These are phyloP conservation scores for Aspergillus felis DNA, from an alignment of 2,329 filamentous ascomycete species.

Conservation along the genomic window DNA sequence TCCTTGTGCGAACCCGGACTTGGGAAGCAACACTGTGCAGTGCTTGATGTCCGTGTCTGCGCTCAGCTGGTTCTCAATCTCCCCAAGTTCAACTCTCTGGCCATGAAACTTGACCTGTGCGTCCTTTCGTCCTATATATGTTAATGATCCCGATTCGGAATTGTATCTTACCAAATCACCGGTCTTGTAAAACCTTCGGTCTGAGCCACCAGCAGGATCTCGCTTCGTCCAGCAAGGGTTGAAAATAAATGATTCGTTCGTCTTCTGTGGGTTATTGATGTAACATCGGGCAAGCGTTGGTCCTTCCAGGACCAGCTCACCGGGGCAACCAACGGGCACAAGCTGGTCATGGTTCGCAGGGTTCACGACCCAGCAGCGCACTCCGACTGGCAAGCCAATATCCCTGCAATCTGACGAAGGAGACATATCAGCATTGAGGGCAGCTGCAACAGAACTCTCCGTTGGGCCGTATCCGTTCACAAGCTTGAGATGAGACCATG, in stretches of 20 bases:
- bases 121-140: constrained; percentile 58
- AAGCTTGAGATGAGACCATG: constrained; percentile 36
- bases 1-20: constrained; percentile 30
- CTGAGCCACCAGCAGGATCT: constrained; percentile 22
- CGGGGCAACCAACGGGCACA: constrained; percentile 39
- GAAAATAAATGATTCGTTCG: constrained; percentile 54
- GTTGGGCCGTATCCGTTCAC: constrained; percentile 45
- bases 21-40: constrained; percentile 34
- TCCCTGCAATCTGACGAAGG: constrained; percentile 29
- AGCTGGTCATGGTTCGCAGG: constrained; percentile 37
- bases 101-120: constrained; percentile 66
- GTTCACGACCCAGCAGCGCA: constrained; percentile 38
- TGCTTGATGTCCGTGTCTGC: constrained; percentile 30
- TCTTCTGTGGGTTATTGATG: constrained; percentile 56
- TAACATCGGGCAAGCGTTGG: constrained; percentile 63
- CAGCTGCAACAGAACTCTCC: constrained; percentile 36
- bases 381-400: constrained; percentile 34
- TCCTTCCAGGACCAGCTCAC: constrained; percentile 38
- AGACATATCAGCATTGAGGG: constrained; percentile 31
- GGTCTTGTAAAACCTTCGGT: constrained; percentile 39
- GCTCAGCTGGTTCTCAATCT: constrained; percentile 43
- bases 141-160: constrained; percentile 32
- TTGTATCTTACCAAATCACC: constrained; percentile 40
- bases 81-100: constrained; percentile 59
- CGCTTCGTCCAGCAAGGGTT: constrained; percentile 51